Conservation (phyloP, 2,329 filamentous ascomycete species). For the Fusarium zealandicum region DNA sequence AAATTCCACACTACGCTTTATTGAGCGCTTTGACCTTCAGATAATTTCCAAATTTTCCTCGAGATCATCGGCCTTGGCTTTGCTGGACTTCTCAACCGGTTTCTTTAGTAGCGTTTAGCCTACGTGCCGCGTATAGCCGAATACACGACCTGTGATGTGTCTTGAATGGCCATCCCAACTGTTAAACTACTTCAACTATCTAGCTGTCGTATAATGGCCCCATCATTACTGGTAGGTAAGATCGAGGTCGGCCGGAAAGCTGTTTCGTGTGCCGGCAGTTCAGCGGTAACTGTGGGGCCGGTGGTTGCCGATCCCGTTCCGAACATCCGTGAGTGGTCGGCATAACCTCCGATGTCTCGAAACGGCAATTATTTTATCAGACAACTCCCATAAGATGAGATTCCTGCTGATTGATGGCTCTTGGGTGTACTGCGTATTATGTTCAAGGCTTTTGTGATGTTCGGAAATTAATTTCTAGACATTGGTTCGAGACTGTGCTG, state of each 20-base stretch:
- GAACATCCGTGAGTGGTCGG: constrained; percentile 17
- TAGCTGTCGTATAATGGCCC: too few relatives aligned
- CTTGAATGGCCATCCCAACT: too few relatives aligned
- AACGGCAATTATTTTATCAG: constrained; percentile 1
- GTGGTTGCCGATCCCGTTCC: constrained; percentile 10
- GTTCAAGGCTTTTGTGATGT: too few relatives aligned
- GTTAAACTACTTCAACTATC: too few relatives aligned
- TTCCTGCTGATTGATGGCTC: too few relatives aligned
- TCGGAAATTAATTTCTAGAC: too few relatives aligned
- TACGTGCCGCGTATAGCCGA: neutral
- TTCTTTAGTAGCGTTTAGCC: neutral
- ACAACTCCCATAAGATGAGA: neutral
- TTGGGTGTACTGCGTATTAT: too few relatives aligned
- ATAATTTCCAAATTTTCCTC: neutral
- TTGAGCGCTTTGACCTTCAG: too few relatives aligned
- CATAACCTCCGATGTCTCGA: constrained; percentile 4
- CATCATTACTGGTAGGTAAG: too few relatives aligned
- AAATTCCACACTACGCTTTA: too few relatives aligned
- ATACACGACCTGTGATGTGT: neutral
- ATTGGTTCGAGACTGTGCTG: too few relatives aligned
- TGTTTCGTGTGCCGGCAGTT: neutral
- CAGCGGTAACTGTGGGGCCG: constrained; percentile 16
- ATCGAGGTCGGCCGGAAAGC: too few relatives aligned
- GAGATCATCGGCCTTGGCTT: neutral
- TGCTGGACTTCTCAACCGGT: neutral